Evolutionary conservation across 306 rosid genomes (phyloP).

Genomic region (Dalbergia cochinchinensis): DNA sequence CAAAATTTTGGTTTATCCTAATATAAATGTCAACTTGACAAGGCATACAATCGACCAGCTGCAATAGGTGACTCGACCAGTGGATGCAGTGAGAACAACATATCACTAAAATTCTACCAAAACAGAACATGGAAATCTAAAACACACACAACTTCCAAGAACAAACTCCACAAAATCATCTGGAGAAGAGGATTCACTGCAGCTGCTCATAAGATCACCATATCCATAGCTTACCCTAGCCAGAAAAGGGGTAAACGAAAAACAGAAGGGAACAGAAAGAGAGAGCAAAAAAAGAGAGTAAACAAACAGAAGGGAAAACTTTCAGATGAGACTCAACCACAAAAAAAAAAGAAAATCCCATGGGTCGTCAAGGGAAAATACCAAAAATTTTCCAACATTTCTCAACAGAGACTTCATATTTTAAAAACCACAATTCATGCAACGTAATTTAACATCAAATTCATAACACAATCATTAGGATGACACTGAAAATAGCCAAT

Average conservation of each 20-base stretch:
- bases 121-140: neutral
- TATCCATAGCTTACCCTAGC: constrained; percentile 63
- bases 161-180: constrained; percentile 55
- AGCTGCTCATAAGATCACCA: constrained; percentile 62
- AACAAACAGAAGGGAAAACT: neutral
- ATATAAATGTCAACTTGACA: constrained; percentile 1
- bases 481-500: constrained; percentile 38
- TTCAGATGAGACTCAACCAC: constrained; percentile 26
- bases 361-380: constrained; percentile 11
- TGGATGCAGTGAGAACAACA: constrained; percentile 1
- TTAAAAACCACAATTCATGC: constrained; percentile 8
- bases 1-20: constrained; percentile 3
- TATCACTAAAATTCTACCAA: constrained; percentile 1
- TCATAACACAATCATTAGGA: constrained; percentile 27
- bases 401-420: constrained; percentile 9
- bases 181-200: constrained; percentile 48
- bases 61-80: constrained; percentile 24
- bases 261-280: neutral
- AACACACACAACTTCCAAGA: constrained; percentile 34
- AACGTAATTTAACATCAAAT: constrained; percentile 20
- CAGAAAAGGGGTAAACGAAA: neutral
- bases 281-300: neutral
- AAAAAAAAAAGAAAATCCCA: constrained; percentile 5
- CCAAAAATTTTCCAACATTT: constrained; percentile 15
- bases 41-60: constrained; percentile 19